Evolutionary conservation across 1,284 basidiomycete species (phyloP).

Genomic region (Ceratobasidium sp.): DNA sequence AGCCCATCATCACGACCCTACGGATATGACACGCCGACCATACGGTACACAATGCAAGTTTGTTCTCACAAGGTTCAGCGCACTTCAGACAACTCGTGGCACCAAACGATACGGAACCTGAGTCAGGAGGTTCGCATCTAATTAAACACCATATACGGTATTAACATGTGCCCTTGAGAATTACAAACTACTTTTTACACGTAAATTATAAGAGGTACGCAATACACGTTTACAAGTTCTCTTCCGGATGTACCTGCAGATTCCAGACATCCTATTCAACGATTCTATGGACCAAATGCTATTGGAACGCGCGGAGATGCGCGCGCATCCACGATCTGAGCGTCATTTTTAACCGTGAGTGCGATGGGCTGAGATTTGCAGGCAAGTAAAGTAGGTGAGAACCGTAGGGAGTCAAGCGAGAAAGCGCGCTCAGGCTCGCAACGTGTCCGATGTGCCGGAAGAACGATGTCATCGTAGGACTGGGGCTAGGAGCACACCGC

Average conservation of each 20-base stretch:
- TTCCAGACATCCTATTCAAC: background rate
- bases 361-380: background rate
- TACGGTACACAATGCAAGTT: slow-evolving; percentile 16
- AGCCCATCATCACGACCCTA: background rate
- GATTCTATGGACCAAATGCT: background rate
- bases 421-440: background rate
- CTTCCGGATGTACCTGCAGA: background rate
- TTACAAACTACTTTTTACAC: background rate
- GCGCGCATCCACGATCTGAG: background rate
- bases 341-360: background rate
- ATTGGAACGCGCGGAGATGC: background rate
- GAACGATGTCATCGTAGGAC: background rate
- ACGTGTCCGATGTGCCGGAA: background rate
- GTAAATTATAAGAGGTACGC: background rate
- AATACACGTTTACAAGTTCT: slow-evolving; percentile 19
- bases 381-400: background rate
- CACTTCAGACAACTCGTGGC: background rate
- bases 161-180: background rate
- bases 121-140: slow-evolving; percentile 2
- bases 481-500: background rate
- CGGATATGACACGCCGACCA: background rate
- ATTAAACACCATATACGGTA: slow-evolving; percentile 31
- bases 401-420: background rate
- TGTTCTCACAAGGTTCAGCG: background rate
- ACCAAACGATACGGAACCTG: background rate